Base-by-base conservation (phyloP, 495 filamentous ascomycete species). In the Parmelia sp. region DNA sequence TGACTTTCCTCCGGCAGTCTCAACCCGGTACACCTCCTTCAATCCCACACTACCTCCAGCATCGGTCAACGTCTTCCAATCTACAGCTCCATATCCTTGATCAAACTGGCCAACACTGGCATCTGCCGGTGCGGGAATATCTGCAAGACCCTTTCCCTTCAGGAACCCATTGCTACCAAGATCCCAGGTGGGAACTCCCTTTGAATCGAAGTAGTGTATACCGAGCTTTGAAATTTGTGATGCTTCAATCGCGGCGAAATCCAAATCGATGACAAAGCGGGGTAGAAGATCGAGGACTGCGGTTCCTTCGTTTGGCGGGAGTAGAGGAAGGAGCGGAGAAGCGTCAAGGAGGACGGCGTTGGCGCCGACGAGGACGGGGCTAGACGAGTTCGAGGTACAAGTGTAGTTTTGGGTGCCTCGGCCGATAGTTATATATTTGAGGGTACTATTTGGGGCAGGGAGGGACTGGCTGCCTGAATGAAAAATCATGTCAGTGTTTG, bases 361-460 rank as follows among this genome's bases (percentile, higher is more conserved):
- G 33, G 88, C 88, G 31, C 89, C 89, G 44, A 74, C 71, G 33
- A 82, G 72, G 2, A 67, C 63, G 6, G 82, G 74, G 19, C 66
- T 51, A 23, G 70, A 63, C 8, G 72, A 68, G 56, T 74, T 69
- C n/a, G 68, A 61, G 19, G 68, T 61, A 72, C 89, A 92, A 33
- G 83, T 88, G 77, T 92, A 92, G 78, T 92, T 92, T 69, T 92
- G 89, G 65, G 87, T 85, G 60, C 89, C 89, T 39, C 85, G 85
- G 67, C 88, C 89, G 60, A 91, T 64, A 60, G 80, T 83, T 67
- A 91, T 79, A 71, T 83, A 81, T 73, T 84, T 82, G 61, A 91
- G 78, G 17, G 71, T 74, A 42, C 84, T 65, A 15, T 74, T 72
- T 6, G 86, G 84, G 0, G 68, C 39, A 10, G 80, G 76, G 21